These are phyloP conservation scores for Pyropia yezoensis DNA, from an alignment of 23 red algal genomes.

Conservation along the genomic window DNA sequence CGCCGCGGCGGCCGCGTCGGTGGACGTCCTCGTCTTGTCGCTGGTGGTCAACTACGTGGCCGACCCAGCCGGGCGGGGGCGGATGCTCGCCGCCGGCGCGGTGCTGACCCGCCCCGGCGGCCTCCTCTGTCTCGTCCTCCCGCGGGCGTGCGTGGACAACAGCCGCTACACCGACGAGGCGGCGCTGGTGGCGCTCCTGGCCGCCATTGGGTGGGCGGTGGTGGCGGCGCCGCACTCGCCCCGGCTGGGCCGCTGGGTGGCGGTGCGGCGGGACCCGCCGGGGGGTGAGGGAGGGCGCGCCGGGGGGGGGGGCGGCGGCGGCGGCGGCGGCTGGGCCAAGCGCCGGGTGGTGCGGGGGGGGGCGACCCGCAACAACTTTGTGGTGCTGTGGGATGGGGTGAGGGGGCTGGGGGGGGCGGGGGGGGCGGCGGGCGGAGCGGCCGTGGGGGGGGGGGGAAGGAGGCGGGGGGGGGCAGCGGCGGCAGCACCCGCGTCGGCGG, in stretches of 20 bases:
- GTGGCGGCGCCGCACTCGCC: not conserved
- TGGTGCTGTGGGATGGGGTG: too few species aligned
- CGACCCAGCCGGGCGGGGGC: constrained; percentile 7
- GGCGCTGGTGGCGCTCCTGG: not conserved
- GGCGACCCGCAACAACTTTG: constrained; percentile 24
- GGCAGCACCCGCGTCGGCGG: too few species aligned
- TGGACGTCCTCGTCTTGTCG: constrained; percentile 22
- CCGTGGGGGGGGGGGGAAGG: too few species aligned
- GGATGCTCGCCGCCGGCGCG: constrained; percentile 12
- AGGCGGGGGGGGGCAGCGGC: too few species aligned
- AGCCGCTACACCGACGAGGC: constrained; percentile 19
- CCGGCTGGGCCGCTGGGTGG: constrained; percentile 14
- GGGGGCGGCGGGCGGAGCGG: too few species aligned
- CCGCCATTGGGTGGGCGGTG: constrained; percentile 5
- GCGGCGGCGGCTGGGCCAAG: not conserved
- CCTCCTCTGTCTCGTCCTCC: constrained; percentile 17
- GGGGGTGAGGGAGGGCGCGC: too few species aligned
- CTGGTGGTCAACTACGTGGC: constrained; percentile 45
- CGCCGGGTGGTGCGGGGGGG: constrained; percentile 7
- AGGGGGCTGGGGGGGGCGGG: too few species aligned
- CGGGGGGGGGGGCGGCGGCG: not conserved
- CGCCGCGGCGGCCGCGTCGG: not conserved
- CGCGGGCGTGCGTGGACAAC: constrained; percentile 22
- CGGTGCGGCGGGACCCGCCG: not conserved
- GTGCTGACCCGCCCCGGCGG: not conserved